phyloP scores from a whole-genome alignment of 805 yeast genomes.

The Lipomyces japonicus region DNA sequence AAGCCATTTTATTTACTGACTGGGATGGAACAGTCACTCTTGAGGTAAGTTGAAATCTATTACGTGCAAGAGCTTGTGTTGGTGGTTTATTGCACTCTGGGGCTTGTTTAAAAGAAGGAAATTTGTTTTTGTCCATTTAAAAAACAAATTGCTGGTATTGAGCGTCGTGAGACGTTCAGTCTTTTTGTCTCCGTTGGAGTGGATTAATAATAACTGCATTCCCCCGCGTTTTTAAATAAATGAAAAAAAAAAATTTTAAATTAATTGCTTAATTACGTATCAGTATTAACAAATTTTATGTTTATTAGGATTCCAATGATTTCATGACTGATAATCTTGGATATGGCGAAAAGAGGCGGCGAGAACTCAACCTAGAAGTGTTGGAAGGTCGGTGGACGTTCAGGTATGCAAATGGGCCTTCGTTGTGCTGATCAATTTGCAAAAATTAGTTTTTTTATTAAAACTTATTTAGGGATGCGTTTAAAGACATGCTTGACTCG shows the following conservation, averaged over 20 bases:
- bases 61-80: too few relatives aligned
- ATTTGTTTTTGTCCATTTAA: too few relatives aligned
- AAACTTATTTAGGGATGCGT: constrained; percentile 62
- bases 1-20: constrained; percentile 90
- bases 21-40: constrained; percentile 97
- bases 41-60: constrained; percentile 45
- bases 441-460: too few relatives aligned
- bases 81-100: too few relatives aligned
- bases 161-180: too few relatives aligned
- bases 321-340: constrained; percentile 85
- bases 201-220: too few relatives aligned
- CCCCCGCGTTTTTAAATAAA: too few relatives aligned
- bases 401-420: constrained; percentile 28
- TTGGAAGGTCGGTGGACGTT: constrained; percentile 64
- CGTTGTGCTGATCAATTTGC: neutral
- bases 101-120: too few relatives aligned
- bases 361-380: constrained; percentile 65
- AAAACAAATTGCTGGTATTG: too few relatives aligned
- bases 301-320: constrained; percentile 87
- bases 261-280: too few relatives aligned
- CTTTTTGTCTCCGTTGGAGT: too few relatives aligned
- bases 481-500: constrained; percentile 78
- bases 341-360: constrained; percentile 68
- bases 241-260: neutral
- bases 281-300: too few relatives aligned